Evolutionary conservation across 495 filamentous ascomycete species (phyloP).

Genomic region (Trichodelitschia bisporula): DNA sequence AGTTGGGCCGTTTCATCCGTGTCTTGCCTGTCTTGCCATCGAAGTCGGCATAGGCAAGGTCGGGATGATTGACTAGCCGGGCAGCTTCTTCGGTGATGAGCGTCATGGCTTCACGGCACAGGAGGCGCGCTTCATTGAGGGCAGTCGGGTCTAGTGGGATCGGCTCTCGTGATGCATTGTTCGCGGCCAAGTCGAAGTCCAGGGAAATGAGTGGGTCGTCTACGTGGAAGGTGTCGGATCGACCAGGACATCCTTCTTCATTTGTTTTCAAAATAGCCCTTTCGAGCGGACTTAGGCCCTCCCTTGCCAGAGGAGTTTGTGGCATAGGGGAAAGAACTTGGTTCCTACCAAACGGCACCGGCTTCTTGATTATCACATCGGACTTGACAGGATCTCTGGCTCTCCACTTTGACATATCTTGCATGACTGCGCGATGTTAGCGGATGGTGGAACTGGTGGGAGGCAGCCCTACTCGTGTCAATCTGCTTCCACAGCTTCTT

Average conservation of each 20-base stretch:
- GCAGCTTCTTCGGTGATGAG: conserved; percentile 11
- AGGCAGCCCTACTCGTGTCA: conserved; percentile 5
- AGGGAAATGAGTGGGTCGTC: conserved; percentile 5
- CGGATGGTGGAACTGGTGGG: not conserved
- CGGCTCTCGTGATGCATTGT: conserved; percentile 1
- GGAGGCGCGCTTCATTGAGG: conserved; percentile 8
- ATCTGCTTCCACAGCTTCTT: conserved; percentile 11
- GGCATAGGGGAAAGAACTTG: too few relatives aligned
- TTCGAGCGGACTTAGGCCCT: too few relatives aligned
- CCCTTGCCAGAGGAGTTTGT: too few relatives aligned
- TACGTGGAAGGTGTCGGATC: conserved; percentile 6
- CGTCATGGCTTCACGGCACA: conserved; percentile 11
- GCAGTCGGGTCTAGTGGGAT: conserved; percentile 8
- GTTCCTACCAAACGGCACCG: too few relatives aligned
- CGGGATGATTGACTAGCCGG: conserved; percentile 9
- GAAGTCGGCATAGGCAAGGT: conserved; percentile 10
- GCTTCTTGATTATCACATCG: too few relatives aligned
- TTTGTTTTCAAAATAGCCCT: too few relatives aligned
- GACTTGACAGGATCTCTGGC: not conserved
- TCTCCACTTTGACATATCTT: not conserved
- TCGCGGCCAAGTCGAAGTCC: conserved; percentile 6
- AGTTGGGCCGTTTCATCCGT: conserved; percentile 12
- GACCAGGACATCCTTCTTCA: too few relatives aligned
- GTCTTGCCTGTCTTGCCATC: conserved; percentile 7
- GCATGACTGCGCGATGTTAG: not conserved